Conservation (phyloP, 495 filamentous ascomycete genomes). For the Choiromyces venosus region DNA sequence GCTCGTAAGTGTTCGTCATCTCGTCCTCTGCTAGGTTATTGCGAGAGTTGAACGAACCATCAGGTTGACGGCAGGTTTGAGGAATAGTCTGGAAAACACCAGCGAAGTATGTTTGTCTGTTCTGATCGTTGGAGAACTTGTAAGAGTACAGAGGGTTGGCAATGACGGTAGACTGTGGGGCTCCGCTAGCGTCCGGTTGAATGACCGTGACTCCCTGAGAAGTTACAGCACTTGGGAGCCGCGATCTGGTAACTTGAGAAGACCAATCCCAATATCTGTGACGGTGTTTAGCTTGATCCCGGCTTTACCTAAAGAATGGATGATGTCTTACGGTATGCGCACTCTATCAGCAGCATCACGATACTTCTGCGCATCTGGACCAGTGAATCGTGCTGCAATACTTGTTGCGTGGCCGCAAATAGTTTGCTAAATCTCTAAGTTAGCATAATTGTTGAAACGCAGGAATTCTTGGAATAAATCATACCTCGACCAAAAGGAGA, state of each 20-base stretch:
- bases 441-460: neutral
- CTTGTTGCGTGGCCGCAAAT: constrained; percentile 20
- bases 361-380: constrained; percentile 27
- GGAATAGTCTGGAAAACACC: constrained; percentile 9
- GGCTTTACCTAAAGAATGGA: neutral
- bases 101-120: constrained; percentile 22
- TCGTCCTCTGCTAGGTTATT: constrained; percentile 20
- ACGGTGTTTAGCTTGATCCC: constrained; percentile 11
- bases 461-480: constrained; percentile 5
- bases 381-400: constrained; percentile 31
- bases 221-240: constrained; percentile 17
- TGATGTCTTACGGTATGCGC: constrained; percentile 32
- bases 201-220: constrained; percentile 11
- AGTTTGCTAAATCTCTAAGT: constrained; percentile 23
- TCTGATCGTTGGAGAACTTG: constrained; percentile 46
- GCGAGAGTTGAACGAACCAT: constrained; percentile 22
- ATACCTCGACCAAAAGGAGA: constrained; percentile 61
- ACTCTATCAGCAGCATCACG: constrained; percentile 34
- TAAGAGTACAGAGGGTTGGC: constrained; percentile 61
- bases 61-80: constrained; percentile 29
- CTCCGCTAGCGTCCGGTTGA: constrained; percentile 11
- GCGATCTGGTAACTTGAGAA: constrained; percentile 14
- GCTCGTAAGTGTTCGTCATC: constrained; percentile 30
- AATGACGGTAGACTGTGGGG: constrained; percentile 45
- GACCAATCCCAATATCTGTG: constrained; percentile 40